A percentile compares a stretch with the other conserved stretches of the same genome.
Evolutionary conservation across 306 rosid genomes (phyloP).

Genomic region (Cajanus cajan): DNA sequence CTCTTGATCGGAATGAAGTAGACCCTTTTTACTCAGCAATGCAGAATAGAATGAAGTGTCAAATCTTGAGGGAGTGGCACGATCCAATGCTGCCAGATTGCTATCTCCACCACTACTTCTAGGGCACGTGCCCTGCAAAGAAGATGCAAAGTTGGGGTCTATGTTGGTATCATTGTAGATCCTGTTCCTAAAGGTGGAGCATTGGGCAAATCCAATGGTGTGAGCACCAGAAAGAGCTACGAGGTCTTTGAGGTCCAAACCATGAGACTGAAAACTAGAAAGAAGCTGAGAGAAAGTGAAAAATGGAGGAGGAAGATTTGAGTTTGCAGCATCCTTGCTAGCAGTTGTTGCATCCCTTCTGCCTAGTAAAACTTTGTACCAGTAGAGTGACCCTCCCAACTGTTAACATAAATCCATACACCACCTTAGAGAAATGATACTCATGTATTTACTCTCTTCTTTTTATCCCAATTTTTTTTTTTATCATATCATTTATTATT

Average conservation of each 20-base stretch:
- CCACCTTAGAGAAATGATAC: too few relatives aligned
- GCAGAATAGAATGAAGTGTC: slow-evolving; percentile 35
- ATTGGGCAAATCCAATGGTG: slow-evolving; percentile 42
- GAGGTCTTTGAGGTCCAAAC: slow-evolving; percentile 34
- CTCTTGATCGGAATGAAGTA: slow-evolving; percentile 48
- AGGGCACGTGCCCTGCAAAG: slow-evolving; percentile 27
- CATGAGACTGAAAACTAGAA: slow-evolving; percentile 32
- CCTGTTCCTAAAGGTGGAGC: slow-evolving; percentile 28
- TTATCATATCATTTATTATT: too few relatives aligned
- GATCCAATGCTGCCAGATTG: slow-evolving; percentile 33
- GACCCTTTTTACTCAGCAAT: slow-evolving; percentile 34
- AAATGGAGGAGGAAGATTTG: slow-evolving; percentile 1
- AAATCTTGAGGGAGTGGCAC: slow-evolving; percentile 16
- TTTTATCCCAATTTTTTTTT: too few relatives aligned
- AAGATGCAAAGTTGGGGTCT: slow-evolving; percentile 13
- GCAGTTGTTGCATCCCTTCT: slow-evolving; percentile 49
- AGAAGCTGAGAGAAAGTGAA: slow-evolving; percentile 10
- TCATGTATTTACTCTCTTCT: too few relatives aligned
- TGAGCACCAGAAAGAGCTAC: slow-evolving; percentile 53
- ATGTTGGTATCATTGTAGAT: slow-evolving; percentile 42
- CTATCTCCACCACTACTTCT: slow-evolving; percentile 20
- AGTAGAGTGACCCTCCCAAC: slow-evolving; percentile 42
- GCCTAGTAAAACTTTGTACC: slow-evolving; percentile 39
- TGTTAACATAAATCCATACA: not conserved
- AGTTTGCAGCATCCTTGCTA: slow-evolving; percentile 30